A percentile compares a stretch with the other conserved stretches of the same genome.
Conservation (phyloP, 495 filamentous ascomycete species). For the Echria macrotheca region DNA sequence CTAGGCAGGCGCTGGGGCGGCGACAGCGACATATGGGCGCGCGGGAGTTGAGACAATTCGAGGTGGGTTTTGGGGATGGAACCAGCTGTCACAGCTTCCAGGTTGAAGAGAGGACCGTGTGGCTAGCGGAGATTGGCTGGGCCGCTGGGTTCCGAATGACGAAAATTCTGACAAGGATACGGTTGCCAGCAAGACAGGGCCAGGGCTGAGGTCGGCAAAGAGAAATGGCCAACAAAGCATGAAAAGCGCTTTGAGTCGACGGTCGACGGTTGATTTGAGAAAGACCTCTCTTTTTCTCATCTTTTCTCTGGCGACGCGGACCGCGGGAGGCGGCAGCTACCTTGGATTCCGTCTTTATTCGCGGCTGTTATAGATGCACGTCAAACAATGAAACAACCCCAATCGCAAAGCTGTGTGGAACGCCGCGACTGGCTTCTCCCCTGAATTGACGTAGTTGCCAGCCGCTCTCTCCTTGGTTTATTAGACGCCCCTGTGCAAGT, state of each 20-base stretch:
- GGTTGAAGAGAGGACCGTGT: slow-evolving; percentile 12
- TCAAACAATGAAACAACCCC: no score
- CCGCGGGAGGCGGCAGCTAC: no score
- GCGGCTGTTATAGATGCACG: neutral
- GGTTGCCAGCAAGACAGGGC: neutral
- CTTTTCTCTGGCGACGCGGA: no score
- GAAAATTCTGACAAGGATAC: slow-evolving; percentile 10
- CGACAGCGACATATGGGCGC: neutral
- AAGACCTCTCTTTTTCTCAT: no score
- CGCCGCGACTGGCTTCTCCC: neutral
- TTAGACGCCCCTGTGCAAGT: no score
- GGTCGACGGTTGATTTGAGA: no score
- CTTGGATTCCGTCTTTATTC: no score
- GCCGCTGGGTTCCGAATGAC: slow-evolving; percentile 5
- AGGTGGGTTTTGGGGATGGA: slow-evolving; percentile 3
- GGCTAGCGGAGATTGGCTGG: slow-evolving; percentile 12
- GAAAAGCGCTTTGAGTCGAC: neutral
- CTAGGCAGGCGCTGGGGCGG: neutral
- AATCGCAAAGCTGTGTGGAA: neutral
- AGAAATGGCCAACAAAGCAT: neutral
- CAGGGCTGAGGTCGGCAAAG: neutral
- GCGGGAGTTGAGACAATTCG: neutral
- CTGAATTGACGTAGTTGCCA: neutral
- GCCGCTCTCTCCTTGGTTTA: no score
- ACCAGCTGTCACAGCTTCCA: slow-evolving; percentile 5